Conservation (phyloP, 495 filamentous ascomycete genomes). For the Glonium stellatum region DNA sequence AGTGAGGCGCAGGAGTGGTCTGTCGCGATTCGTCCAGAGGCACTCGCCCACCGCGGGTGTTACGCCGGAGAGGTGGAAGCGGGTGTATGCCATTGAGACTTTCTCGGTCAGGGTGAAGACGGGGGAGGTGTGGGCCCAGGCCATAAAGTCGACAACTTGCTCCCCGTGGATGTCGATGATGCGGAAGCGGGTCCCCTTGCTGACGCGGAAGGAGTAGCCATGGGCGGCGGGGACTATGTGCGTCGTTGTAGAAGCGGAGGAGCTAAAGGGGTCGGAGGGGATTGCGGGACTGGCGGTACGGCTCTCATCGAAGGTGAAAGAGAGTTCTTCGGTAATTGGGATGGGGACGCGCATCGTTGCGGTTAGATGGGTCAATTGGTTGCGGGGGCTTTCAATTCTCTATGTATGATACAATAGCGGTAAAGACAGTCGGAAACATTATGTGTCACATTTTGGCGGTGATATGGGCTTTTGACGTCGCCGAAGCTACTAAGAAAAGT, state of each 20-base stretch:
- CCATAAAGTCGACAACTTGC: slow-evolving; percentile 40
- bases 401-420: too few relatives aligned
- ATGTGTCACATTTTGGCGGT: too few relatives aligned
- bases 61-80: slow-evolving; percentile 34
- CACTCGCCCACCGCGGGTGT: slow-evolving; percentile 34
- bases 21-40: slow-evolving; percentile 35
- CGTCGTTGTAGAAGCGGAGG: background rate
- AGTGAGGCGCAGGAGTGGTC: slow-evolving; percentile 30
- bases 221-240: slow-evolving; percentile 9
- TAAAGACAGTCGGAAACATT: too few relatives aligned
- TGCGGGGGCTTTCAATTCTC: too few relatives aligned
- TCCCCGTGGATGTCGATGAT: slow-evolving; percentile 37
- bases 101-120: slow-evolving; percentile 28
- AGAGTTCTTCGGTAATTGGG: background rate
- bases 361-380: background rate
- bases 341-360: background rate
- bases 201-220: slow-evolving; percentile 32
- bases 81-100: slow-evolving; percentile 37
- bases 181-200: slow-evolving; percentile 33
- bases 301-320: background rate
- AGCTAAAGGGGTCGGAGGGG: background rate
- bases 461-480: too few relatives aligned
- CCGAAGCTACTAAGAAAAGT: too few relatives aligned
- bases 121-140: slow-evolving; percentile 28
- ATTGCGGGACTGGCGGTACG: background rate